A percentile compares a stretch with the other conserved stretches of the same genome.
These are phyloP conservation scores for Colletotrichum salicis DNA, from an alignment of 2,329 filamentous ascomycete species.

Conservation along the genomic window DNA sequence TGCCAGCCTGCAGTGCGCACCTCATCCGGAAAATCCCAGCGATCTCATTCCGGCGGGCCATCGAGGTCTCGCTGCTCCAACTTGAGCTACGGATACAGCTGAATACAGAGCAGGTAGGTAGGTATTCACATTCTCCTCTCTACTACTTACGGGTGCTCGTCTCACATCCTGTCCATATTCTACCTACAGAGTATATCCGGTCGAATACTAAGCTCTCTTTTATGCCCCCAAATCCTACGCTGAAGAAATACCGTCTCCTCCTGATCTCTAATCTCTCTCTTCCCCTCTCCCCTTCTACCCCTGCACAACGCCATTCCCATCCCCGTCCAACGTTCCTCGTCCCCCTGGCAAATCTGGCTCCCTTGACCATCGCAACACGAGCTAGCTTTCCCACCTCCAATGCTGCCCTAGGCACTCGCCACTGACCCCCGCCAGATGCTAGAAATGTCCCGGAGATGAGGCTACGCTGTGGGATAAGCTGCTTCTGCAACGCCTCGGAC, in stretches of 20 bases:
- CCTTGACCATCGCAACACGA: neutral
- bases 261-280: neutral
- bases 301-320: slow-evolving; percentile 1
- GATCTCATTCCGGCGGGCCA: slow-evolving; percentile 25
- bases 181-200: neutral
- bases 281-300: neutral
- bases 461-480: slow-evolving; percentile 10
- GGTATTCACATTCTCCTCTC: neutral
- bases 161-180: neutral
- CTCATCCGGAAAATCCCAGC: neutral
- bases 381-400: neutral
- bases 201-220: neutral
- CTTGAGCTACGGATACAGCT: neutral
- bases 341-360: neutral
- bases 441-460: slow-evolving; percentile 27
- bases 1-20: neutral
- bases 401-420: neutral
- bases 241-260: neutral
- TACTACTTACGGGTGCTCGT: neutral
- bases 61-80: neutral
- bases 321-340: neutral
- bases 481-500: slow-evolving; percentile 26
- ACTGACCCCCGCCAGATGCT: neutral
- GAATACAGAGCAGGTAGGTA: neutral
- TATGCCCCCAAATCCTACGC: slow-evolving; percentile 8